Evolutionary conservation across 257 asterid species (phyloP), one percentile per base, ranked within the genome.

Genomic region (Solanum rostratum): DNA sequence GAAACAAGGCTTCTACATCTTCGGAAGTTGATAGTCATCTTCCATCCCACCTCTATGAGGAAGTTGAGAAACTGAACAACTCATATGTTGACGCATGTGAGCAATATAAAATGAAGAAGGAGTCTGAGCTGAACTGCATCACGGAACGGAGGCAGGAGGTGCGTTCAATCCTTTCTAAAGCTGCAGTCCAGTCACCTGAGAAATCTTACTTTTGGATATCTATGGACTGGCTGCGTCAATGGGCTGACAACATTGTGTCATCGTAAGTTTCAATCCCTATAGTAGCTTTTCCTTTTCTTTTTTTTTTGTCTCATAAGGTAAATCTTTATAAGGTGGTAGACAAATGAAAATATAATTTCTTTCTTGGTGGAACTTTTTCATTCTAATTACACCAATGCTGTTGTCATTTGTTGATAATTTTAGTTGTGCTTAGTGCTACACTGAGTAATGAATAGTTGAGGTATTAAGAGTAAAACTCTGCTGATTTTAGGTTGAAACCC

Each of bases 211-310:
- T 89, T 89, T 96, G 98, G 98, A 88, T 96, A 86, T 91, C 98
- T 62, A 87, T 94, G 54, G 99, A 96, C 65, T 96, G 98, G 98
- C 97, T 96, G 87, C 98, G 98, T 80, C 99, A 91, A 65, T 96
- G 99, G 99, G 93, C 99, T 65, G 99, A 96, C 89, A 89, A 88
- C 86, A 86, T 94, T 70, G 85, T 84, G 79, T 83, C 98, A 71
- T 60, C 62, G 99, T 96, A 92, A 90, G 98, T 88, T 81, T 74
- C 82, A 82, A 29, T 84, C 43, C 63, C 52, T 63, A 5, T 84
- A 10, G 29, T 78, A 45, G 19, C 82, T 62, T 78, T 70, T 53
- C 79, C 63, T 59, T 65, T 76, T 79, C 24, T 54, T 37, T 74
- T 53, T 53, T 37, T 79, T 53, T 54, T 65, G 18, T 83, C 81